These are phyloP conservation scores for Kwoniella heveanensis DNA, from an alignment of 768 basidiomycete genomes.

Conservation along the genomic window DNA sequence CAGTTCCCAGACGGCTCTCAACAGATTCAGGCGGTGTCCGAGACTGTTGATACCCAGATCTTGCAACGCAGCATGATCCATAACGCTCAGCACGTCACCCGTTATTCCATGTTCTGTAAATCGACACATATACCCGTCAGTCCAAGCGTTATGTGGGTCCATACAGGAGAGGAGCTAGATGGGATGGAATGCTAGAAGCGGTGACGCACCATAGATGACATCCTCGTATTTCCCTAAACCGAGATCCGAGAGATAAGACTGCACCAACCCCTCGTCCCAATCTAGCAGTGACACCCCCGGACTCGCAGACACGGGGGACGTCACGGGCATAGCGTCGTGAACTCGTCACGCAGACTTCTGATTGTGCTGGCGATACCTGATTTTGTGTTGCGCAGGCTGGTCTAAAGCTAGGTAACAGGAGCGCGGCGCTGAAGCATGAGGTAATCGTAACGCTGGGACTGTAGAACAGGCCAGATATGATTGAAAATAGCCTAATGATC, in stretches of 20 bases:
- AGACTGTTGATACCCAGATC: slow-evolving; percentile 84
- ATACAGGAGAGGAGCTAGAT: too few species aligned
- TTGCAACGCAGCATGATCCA: slow-evolving; percentile 82
- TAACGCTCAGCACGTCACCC: slow-evolving; percentile 81
- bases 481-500: too few species aligned
- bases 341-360: too few species aligned
- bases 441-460: too few species aligned
- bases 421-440: too few species aligned
- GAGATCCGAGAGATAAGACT: slow-evolving; percentile 71
- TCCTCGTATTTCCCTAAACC: slow-evolving; percentile 84
- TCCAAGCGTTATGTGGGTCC: too few species aligned
- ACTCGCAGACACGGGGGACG: slow-evolving; percentile 36
- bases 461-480: too few species aligned
- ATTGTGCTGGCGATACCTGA: too few species aligned
- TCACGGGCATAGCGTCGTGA: slow-evolving; percentile 34
- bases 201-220: slow-evolving; percentile 70
- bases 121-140: too few species aligned
- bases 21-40: slow-evolving; percentile 86
- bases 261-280: slow-evolving; percentile 63
- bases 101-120: slow-evolving; percentile 86
- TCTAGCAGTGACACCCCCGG: slow-evolving; percentile 45
- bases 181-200: slow-evolving; percentile 11
- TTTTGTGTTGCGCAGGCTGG: too few species aligned
- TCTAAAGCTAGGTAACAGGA: too few species aligned
- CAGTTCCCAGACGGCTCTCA: slow-evolving; percentile 86